Conservation (phyloP, 2,329 filamentous ascomycete species). For the Magnaporthiopsis poae region DNA sequence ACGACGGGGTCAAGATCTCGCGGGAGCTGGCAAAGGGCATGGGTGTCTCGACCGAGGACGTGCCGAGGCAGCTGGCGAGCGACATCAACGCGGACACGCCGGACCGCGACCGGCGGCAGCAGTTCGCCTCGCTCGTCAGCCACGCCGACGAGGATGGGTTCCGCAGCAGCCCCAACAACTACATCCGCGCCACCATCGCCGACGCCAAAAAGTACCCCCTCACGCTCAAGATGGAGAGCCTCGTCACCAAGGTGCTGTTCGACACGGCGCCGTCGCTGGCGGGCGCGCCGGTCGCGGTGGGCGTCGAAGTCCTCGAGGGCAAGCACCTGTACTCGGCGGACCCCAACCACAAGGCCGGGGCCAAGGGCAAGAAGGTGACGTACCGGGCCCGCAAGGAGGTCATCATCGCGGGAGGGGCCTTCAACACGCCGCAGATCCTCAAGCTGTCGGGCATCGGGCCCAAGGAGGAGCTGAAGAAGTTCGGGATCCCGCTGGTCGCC, state of each 20-base stretch:
- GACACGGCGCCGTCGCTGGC: slow-evolving; percentile 20
- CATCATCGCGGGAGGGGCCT: slow-evolving; percentile 37
- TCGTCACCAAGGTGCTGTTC: slow-evolving; percentile 30
- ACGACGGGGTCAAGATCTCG: slow-evolving; percentile 15
- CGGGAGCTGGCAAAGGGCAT: slow-evolving; percentile 27
- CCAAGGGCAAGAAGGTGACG: slow-evolving; percentile 13
- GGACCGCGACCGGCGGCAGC: slow-evolving; percentile 19
- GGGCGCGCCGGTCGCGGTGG: slow-evolving; percentile 16
- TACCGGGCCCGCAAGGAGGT: slow-evolving; percentile 31
- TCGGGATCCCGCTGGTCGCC: slow-evolving; percentile 13
- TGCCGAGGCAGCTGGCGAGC: slow-evolving; percentile 17
- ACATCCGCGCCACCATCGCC: slow-evolving; percentile 21
- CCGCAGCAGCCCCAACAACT: slow-evolving; percentile 35
- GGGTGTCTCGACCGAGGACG: slow-evolving; percentile 16
- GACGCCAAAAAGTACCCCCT: slow-evolving; percentile 34
- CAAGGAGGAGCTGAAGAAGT: slow-evolving; percentile 26
- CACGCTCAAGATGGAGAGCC: slow-evolving; percentile 25
- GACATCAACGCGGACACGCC: slow-evolving; percentile 21
- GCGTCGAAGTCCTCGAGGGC: slow-evolving; percentile 24
- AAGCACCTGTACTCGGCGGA: slow-evolving; percentile 28
- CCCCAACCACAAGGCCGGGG: slow-evolving; percentile 20
- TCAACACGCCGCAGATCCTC: slow-evolving; percentile 36
- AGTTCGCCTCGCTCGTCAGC: slow-evolving; percentile 22
- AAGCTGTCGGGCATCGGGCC: slow-evolving; percentile 37
- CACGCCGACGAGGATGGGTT: slow-evolving; percentile 19